phyloP scores from a whole-genome alignment of 1,284 basidiomycete species.

The Microbotryum saponariae region DNA sequence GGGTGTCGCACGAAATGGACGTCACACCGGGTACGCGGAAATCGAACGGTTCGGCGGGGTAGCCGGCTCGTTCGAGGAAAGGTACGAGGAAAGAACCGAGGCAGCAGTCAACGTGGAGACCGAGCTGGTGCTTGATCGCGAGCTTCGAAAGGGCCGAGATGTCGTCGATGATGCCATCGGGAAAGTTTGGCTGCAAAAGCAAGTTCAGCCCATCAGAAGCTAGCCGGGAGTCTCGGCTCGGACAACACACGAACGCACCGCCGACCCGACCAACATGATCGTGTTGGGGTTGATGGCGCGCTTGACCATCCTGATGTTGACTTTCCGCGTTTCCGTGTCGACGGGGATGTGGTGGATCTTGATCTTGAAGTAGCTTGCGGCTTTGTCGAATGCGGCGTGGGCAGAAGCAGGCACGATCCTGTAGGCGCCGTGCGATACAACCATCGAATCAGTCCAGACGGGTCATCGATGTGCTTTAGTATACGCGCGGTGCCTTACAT shows the following conservation, averaged over 20 bases:
- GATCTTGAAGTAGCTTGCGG: constrained; percentile 73
- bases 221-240: not conserved
- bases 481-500: constrained; percentile 52
- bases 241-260: not conserved
- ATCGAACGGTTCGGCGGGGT: constrained; percentile 58
- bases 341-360: constrained; percentile 85
- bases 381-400: constrained; percentile 91
- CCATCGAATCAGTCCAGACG: not conserved
- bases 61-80: constrained; percentile 60
- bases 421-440: not conserved
- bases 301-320: constrained; percentile 64
- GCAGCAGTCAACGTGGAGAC: constrained; percentile 81
- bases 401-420: constrained; percentile 79
- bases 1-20: constrained; percentile 56
- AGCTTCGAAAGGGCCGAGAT: constrained; percentile 71
- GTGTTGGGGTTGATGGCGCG: constrained; percentile 78
- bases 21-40: constrained; percentile 85
- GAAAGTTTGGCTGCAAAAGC: constrained; percentile 61
- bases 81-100: constrained; percentile 86
- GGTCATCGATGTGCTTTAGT: not conserved
- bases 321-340: constrained; percentile 70
- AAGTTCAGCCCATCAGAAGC: constrained; percentile 2
- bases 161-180: constrained; percentile 81
- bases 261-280: constrained; percentile 53
- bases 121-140: constrained; percentile 67